phyloP scores from a whole-genome alignment of 768 basidiomycete genomes.

The Lactarius quietus region DNA sequence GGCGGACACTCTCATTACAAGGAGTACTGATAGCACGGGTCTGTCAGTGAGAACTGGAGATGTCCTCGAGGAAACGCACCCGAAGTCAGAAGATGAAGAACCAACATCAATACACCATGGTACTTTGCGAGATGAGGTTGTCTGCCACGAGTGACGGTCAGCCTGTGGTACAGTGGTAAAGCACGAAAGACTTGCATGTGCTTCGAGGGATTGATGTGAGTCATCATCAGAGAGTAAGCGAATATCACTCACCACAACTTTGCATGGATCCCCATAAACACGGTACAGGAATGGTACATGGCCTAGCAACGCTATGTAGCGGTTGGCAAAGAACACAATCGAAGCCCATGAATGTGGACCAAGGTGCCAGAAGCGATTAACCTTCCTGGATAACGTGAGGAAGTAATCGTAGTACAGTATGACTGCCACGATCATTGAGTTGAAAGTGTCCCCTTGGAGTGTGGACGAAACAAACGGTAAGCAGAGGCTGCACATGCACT shows the following conservation, averaged over 20 bases:
- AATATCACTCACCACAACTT: not conserved
- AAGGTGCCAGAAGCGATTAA: too few species aligned
- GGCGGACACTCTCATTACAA: conserved; percentile 29
- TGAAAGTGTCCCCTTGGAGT: not conserved
- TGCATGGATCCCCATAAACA: conserved; percentile 5
- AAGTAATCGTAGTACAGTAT: conserved; percentile 44
- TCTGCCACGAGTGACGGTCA: conserved; percentile 2
- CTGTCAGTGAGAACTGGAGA: not conserved
- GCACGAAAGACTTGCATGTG: not conserved
- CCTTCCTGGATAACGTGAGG: too few species aligned
- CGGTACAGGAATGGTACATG: conserved; percentile 25
- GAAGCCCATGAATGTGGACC: too few species aligned
- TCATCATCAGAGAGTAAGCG: not conserved
- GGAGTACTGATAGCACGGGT: conserved; percentile 18
- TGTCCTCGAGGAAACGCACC: not conserved
- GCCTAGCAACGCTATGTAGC: too few species aligned
- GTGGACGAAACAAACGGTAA: not conserved
- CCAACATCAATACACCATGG: not conserved
- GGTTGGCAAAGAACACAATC: too few species aligned
- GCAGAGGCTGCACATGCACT: not conserved
- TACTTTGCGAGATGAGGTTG: not conserved
- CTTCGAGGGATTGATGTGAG: not conserved
- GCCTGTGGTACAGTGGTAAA: too few species aligned
- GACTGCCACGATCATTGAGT: conserved; percentile 24
- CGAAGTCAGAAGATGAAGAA: not conserved